phyloP scores from a whole-genome alignment of 2,329 filamentous ascomycete species.

The Aspergillus sp. region DNA sequence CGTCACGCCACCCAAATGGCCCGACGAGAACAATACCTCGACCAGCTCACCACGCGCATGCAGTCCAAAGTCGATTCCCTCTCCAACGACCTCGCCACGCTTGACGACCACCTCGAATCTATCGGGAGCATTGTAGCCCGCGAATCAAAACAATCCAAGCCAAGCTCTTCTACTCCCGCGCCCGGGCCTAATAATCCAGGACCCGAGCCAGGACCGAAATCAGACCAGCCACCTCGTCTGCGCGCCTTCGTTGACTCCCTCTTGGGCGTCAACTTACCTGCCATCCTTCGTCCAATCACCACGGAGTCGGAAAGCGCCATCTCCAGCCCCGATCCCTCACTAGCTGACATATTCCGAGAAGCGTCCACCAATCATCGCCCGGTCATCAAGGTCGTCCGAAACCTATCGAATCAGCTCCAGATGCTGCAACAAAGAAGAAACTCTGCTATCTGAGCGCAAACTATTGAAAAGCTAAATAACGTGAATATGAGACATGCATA shows the following conservation, averaged over 20 bases:
- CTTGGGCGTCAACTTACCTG: conserved; percentile 4
- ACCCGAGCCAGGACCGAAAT: not conserved
- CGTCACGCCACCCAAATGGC: conserved; percentile 33
- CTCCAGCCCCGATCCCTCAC: not conserved
- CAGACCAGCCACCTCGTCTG: conserved; percentile 2
- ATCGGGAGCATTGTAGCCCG: conserved; percentile 33
- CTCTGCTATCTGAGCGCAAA: not conserved
- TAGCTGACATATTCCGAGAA: conserved; percentile 23
- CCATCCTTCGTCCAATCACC: conserved; percentile 7
- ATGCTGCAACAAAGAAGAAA: conserved; percentile 20
- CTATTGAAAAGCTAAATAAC: not conserved
- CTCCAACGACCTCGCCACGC: conserved; percentile 28
- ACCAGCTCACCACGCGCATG: conserved; percentile 35
- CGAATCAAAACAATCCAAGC: conserved; percentile 14
- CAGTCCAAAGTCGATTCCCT: conserved; percentile 36
- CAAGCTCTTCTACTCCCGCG: too few relatives aligned
- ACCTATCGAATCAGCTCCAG: conserved; percentile 28
- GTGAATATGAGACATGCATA: not conserved
- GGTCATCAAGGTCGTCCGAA: conserved; percentile 28
- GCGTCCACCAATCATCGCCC: conserved; percentile 31
- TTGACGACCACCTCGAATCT: conserved; percentile 40
- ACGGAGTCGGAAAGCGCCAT: not conserved
- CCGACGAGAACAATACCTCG: conserved; percentile 35
- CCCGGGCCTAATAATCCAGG: not conserved
- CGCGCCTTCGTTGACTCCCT: conserved; percentile 10